phyloP scores from a whole-genome alignment of 2,329 filamentous ascomycete species.

The Scedosporium minutisporum region DNA sequence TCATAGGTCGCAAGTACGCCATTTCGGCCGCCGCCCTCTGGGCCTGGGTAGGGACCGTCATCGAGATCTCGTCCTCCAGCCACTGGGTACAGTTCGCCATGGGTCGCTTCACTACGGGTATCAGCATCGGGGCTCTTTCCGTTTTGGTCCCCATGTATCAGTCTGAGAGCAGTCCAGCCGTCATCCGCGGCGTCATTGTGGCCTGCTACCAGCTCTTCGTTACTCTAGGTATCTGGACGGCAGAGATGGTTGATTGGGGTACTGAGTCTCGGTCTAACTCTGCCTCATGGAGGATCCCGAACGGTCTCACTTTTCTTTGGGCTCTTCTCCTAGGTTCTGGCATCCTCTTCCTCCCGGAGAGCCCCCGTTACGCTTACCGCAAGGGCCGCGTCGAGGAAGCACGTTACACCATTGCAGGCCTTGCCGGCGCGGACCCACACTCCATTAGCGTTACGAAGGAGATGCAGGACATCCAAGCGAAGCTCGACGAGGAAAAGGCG shows the following conservation, averaged over 20 bases:
- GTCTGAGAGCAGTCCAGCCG: constrained; percentile 53
- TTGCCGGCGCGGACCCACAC: constrained; percentile 31
- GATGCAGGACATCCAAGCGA: constrained; percentile 41
- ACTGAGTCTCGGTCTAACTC: constrained; percentile 37
- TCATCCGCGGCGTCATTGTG: constrained; percentile 54
- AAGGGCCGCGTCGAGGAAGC: constrained; percentile 37
- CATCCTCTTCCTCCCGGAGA: constrained; percentile 45
- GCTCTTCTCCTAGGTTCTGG: constrained; percentile 39
- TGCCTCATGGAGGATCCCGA: constrained; percentile 54
- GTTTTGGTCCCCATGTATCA: constrained; percentile 62
- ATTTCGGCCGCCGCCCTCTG: constrained; percentile 55
- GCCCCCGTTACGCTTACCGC: constrained; percentile 41
- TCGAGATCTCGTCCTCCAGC: constrained; percentile 47
- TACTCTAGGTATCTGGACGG: constrained; percentile 55
- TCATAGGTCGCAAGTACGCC: constrained; percentile 49
- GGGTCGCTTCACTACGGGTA: constrained; percentile 55
- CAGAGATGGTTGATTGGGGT: constrained; percentile 51
- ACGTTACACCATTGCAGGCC: constrained; percentile 34
- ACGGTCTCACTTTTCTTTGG: constrained; percentile 46
- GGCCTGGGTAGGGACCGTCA: constrained; percentile 53
- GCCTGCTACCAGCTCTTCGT: constrained; percentile 60
- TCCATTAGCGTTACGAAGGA: constrained; percentile 33
- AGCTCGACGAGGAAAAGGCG: constrained; percentile 37
- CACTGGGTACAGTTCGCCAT: constrained; percentile 57
- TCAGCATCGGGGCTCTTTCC: constrained; percentile 55